Percentiles rank a stretch among this genome's conserved stretches.
phyloP scores from a whole-genome alignment of 2,329 filamentous ascomycete genomes.

The Phialophora macrospora region DNA sequence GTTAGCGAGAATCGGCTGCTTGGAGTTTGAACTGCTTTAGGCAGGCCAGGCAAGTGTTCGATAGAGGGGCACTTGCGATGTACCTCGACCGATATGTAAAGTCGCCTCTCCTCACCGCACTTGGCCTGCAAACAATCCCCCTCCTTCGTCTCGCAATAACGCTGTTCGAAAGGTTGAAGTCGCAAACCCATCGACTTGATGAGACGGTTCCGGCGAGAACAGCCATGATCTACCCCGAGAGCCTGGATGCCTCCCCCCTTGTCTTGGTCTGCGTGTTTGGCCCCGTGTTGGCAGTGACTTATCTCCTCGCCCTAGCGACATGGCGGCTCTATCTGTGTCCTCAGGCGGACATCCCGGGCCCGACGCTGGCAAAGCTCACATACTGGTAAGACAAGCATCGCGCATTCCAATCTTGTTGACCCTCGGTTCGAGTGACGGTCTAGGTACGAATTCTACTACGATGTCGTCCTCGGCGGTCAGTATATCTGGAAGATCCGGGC shows the following conservation, averaged over 20 bases:
- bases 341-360: slow-evolving; percentile 41
- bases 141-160: background rate
- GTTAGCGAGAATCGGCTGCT: background rate
- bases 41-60: background rate
- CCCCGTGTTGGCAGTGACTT: slow-evolving; percentile 12
- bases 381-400: slow-evolving; percentile 33
- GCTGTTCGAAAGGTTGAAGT: background rate
- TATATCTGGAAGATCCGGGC: slow-evolving; percentile 33
- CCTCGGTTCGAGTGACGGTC: background rate
- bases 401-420: slow-evolving; percentile 20
- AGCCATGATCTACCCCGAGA: slow-evolving; percentile 4
- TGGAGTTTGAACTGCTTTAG: background rate
- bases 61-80: background rate
- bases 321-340: slow-evolving; percentile 42
- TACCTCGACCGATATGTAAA: background rate
- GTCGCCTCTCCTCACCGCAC: background rate
- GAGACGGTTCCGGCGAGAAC: background rate
- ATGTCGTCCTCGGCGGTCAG: slow-evolving; percentile 31
- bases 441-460: slow-evolving; percentile 39
- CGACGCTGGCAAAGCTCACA: slow-evolving; percentile 24
- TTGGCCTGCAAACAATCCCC: background rate
- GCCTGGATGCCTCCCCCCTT: slow-evolving; percentile 5
- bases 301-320: slow-evolving; percentile 27
- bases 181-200: background rate
- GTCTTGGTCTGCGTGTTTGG: slow-evolving; percentile 9